A percentile compares a stretch with the other conserved stretches of the same genome.
Conservation (phyloP, 2,329 filamentous ascomycete species). For the Tolypocladium guangdongense region DNA sequence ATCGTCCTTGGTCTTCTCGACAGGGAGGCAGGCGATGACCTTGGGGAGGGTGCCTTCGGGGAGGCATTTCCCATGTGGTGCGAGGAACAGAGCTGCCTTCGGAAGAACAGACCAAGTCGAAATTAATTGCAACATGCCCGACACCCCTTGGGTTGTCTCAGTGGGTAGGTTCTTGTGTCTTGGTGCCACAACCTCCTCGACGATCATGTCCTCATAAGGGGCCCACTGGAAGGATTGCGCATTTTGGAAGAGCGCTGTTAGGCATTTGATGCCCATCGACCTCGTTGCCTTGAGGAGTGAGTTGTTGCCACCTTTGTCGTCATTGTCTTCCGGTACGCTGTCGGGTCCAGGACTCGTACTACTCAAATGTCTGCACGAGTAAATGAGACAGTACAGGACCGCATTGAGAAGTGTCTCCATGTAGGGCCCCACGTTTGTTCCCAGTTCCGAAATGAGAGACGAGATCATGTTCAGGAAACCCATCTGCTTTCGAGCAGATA, state of each 20-base stretch:
- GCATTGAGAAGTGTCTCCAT: slow-evolving; percentile 61
- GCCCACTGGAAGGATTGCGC: slow-evolving; percentile 62
- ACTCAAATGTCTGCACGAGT: slow-evolving; percentile 50
- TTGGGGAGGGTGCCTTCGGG: slow-evolving; percentile 56
- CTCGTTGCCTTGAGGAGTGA: slow-evolving; percentile 58
- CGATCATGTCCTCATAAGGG: slow-evolving; percentile 57
- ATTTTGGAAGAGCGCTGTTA: slow-evolving; percentile 68
- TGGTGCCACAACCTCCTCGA: slow-evolving; percentile 65
- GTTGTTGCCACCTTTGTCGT: slow-evolving; percentile 31
- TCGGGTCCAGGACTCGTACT: slow-evolving; percentile 22
- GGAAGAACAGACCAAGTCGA: slow-evolving; percentile 66
- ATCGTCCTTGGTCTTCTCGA: slow-evolving; percentile 69
- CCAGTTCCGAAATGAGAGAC: slow-evolving; percentile 75
- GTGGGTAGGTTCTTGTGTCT: slow-evolving; percentile 66
- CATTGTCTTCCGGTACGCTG: slow-evolving; percentile 27
- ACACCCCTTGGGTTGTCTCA: slow-evolving; percentile 85
- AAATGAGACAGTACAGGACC: slow-evolving; percentile 70
- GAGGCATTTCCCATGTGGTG: slow-evolving; percentile 23
- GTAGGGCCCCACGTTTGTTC: slow-evolving; percentile 59
- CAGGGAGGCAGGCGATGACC: slow-evolving; percentile 60
- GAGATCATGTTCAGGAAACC: slow-evolving; percentile 89
- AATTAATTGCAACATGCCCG: slow-evolving; percentile 70
- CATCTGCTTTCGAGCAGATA: slow-evolving; percentile 68
- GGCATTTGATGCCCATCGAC: slow-evolving; percentile 68
- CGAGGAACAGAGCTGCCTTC: slow-evolving; percentile 57